A percentile compares a stretch with the other conserved stretches of the same genome.
phyloP scores from a whole-genome alignment of 2,329 filamentous ascomycete species.

The Rhynchosporium secalis region DNA sequence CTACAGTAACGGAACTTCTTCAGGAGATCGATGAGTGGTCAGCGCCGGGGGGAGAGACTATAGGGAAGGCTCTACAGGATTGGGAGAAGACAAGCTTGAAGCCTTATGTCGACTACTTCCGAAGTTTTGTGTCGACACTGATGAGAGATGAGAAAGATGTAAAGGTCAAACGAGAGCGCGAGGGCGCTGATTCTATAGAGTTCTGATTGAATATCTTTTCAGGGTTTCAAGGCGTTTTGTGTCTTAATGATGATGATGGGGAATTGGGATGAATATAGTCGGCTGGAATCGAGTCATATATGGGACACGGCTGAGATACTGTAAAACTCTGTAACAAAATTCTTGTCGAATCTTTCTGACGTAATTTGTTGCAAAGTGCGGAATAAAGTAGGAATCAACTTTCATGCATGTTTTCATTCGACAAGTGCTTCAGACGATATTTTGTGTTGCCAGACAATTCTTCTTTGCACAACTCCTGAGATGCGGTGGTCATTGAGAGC shows the following conservation, averaged over 20 bases:
- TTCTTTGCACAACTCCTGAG: background rate
- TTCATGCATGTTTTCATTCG: background rate
- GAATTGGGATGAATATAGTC: background rate
- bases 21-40: constrained; percentile 85
- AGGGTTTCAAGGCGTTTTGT: constrained; percentile 4
- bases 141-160: constrained; percentile 72
- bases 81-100: constrained; percentile 97
- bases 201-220: constrained; percentile 48
- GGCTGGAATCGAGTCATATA: background rate
- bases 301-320: background rate
- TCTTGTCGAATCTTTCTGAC: too few relatives aligned
- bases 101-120: constrained; percentile 89
- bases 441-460: background rate
- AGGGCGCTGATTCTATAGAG: constrained; percentile 59
- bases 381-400: too few relatives aligned
- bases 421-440: background rate
- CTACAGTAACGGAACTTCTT: constrained; percentile 80
- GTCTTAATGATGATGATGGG: background rate
- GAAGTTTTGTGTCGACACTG: constrained; percentile 73
- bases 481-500: too few relatives aligned
- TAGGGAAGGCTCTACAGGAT: constrained; percentile 63
- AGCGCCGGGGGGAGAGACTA: constrained; percentile 46
- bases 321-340: background rate
- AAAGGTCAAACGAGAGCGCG: constrained; percentile 50
- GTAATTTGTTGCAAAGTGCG: too few relatives aligned